These are phyloP conservation scores for Stygiomarasmius scandens DNA, from an alignment of 1,284 basidiomycete genomes.

Conservation along the genomic window DNA sequence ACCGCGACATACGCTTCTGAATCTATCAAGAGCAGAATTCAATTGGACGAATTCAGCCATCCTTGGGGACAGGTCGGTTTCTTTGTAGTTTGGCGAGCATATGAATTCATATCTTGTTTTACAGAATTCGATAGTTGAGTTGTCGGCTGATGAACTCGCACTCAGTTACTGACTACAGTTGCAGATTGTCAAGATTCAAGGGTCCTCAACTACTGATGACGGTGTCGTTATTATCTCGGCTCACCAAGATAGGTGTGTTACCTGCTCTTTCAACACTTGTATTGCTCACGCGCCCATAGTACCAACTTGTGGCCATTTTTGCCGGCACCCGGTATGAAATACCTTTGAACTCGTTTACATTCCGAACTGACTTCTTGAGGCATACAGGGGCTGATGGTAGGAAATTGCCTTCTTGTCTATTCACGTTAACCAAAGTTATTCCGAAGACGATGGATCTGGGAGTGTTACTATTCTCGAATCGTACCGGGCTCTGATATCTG, in stretches of 20 bases:
- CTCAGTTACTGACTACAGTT: conserved; percentile 10
- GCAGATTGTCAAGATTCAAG: conserved; percentile 74
- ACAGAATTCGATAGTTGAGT: conserved; percentile 79
- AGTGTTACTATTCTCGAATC: conserved; percentile 91
- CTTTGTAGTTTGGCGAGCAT: too few relatives aligned
- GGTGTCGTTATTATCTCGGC: conserved; percentile 74
- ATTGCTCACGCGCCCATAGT: neutral
- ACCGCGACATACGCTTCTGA: conserved; percentile 63
- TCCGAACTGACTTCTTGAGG: conserved; percentile 18
- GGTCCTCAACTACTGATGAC: conserved; percentile 62
- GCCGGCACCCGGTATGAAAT: conserved; percentile 74
- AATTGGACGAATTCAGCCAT: conserved; percentile 82
- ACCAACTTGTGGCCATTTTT: conserved; percentile 72
- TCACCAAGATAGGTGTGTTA: conserved; percentile 82
- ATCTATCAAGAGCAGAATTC: conserved; percentile 58
- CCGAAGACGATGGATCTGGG: conserved; percentile 87
- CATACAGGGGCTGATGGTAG: conserved; percentile 79
- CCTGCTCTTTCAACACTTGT: neutral
- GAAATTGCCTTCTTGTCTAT: neutral
- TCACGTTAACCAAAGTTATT: conserved; percentile 1
- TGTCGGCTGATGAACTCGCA: conserved; percentile 16
- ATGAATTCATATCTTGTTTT: too few relatives aligned
- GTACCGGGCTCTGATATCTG: conserved; percentile 81
- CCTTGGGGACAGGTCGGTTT: conserved; percentile 68
- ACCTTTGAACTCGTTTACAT: conserved; percentile 6